Conservation (phyloP, 2,329 filamentous ascomycete species). For the Penicillium sp. region DNA sequence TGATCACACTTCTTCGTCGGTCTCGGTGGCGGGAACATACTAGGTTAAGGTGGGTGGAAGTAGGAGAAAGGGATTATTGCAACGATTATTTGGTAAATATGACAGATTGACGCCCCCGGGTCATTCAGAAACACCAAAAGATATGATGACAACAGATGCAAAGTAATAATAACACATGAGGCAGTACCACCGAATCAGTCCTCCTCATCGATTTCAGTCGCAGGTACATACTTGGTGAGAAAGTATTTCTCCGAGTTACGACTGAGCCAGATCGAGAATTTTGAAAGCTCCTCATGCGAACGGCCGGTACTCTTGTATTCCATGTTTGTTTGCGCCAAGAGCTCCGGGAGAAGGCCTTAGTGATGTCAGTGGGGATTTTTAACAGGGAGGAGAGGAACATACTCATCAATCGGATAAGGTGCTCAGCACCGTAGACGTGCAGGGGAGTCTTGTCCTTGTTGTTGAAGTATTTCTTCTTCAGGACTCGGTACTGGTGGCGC, state of each 20-base stretch:
- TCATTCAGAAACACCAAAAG: too few species aligned
- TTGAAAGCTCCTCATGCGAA: conserved; percentile 82
- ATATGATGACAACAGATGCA: too few species aligned
- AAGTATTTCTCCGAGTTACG: conserved; percentile 79
- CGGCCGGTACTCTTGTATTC: conserved; percentile 86
- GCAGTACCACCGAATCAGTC: neutral
- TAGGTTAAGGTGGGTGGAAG: too few species aligned
- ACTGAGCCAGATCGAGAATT: conserved; percentile 82
- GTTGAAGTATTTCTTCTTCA: conserved; percentile 68
- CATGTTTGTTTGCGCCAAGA: conserved; percentile 98
- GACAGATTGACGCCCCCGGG: too few species aligned
- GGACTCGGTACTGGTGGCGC: conserved; percentile 79
- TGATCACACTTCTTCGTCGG: too few species aligned
- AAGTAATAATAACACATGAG: neutral
- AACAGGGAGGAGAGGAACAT: conserved; percentile 34
- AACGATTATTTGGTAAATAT: too few species aligned
- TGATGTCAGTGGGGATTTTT: neutral
- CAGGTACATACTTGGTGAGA: conserved; percentile 44
- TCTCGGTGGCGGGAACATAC: too few species aligned
- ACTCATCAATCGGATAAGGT: conserved; percentile 87
- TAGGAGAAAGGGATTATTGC: too few species aligned
- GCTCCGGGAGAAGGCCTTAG: conserved; percentile 82
- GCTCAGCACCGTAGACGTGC: conserved; percentile 91
- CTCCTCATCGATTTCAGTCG: conserved; percentile 27
- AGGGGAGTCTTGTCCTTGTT: conserved; percentile 66